Conservation (phyloP, 2,329 filamentous ascomycete genomes). For the Aspergillus novoparasiticus region DNA sequence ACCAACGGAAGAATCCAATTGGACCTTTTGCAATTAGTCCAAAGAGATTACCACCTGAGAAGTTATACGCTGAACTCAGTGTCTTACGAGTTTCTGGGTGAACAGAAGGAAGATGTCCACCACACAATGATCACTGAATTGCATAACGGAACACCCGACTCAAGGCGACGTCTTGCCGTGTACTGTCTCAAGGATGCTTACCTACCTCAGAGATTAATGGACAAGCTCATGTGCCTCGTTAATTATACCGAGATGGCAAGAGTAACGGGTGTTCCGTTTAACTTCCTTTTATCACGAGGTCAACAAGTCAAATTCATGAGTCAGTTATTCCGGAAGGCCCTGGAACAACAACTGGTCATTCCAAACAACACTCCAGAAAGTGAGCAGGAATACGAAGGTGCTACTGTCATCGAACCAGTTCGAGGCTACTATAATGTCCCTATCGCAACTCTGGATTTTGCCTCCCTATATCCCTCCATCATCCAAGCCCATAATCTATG, state of each 20-base stretch:
- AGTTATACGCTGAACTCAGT: constrained; percentile 98
- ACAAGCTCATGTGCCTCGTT: constrained; percentile 96
- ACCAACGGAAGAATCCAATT: constrained; percentile 92
- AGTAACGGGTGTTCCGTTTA: constrained; percentile 98
- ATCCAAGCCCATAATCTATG: constrained; percentile 99
- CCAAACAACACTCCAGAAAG: constrained; percentile 75
- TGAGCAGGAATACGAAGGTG: constrained; percentile 94
- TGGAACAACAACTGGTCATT: constrained; percentile 91
- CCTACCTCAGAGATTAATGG: constrained; percentile 88
- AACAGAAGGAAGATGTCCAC: constrained; percentile 98
- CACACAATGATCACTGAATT: constrained; percentile 99
- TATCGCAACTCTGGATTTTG: constrained; percentile 96
- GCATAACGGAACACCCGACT: constrained; percentile 94
- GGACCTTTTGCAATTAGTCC: constrained; percentile 90
- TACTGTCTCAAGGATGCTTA: constrained; percentile 99
- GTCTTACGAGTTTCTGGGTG: constrained; percentile 88
- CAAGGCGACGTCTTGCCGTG: constrained; percentile 82
- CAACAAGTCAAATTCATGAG: constrained; percentile 98
- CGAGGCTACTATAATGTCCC: constrained; percentile 94
- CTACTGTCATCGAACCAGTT: constrained; percentile 94
- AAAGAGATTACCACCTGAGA: constrained; percentile 90
- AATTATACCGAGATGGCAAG: constrained; percentile 99
- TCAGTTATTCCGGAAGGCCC: constrained; percentile 91
- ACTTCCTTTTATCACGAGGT: constrained; percentile 84
- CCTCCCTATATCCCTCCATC: constrained; percentile 96